These are phyloP conservation scores for Coemansia sp. DNA, from an alignment of 192 early-diverging fungal species.

Conservation along the genomic window DNA sequence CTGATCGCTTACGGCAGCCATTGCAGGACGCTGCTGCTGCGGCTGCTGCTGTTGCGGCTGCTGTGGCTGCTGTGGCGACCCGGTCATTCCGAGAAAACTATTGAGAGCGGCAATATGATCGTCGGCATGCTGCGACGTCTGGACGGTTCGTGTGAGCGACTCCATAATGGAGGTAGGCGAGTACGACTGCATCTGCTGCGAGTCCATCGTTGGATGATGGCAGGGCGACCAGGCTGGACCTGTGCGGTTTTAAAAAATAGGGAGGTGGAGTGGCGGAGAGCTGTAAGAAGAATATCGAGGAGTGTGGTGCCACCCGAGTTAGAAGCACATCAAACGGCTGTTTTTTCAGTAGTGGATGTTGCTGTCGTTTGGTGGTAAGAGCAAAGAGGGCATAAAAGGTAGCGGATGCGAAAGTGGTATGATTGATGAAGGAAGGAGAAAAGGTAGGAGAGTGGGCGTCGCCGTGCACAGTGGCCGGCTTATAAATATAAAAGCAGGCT, in stretches of 20 bases:
- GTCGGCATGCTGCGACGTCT: conserved; percentile 15
- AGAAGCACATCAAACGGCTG: too few relatives aligned
- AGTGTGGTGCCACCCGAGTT: neutral
- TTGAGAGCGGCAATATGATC: conserved; percentile 33
- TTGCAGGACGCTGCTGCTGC: neutral
- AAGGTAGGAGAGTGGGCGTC: too few relatives aligned
- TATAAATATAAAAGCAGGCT: too few relatives aligned
- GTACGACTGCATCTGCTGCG: conserved; percentile 1
- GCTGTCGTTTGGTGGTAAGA: too few relatives aligned
- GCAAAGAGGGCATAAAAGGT: too few relatives aligned
- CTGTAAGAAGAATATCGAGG: neutral
- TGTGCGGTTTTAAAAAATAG: conserved; percentile 1
- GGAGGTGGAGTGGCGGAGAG: neutral
- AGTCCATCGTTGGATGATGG: conserved; percentile 3
- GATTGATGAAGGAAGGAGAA: too few relatives aligned
- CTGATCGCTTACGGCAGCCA: conserved; percentile 15
- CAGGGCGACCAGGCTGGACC: too few relatives aligned
- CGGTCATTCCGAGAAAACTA: conserved; percentile 27
- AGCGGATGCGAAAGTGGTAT: too few relatives aligned
- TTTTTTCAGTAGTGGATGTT: too few relatives aligned
- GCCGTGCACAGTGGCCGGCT: too few relatives aligned
- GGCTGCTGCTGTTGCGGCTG: conserved; percentile 2
- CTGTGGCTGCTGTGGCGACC: conserved; percentile 1
- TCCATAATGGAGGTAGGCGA: conserved; percentile 12
- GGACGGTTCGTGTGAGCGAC: neutral